phyloP scores from a whole-genome alignment of 2,329 filamentous ascomycete genomes.

The Mariannaea elegans region DNA sequence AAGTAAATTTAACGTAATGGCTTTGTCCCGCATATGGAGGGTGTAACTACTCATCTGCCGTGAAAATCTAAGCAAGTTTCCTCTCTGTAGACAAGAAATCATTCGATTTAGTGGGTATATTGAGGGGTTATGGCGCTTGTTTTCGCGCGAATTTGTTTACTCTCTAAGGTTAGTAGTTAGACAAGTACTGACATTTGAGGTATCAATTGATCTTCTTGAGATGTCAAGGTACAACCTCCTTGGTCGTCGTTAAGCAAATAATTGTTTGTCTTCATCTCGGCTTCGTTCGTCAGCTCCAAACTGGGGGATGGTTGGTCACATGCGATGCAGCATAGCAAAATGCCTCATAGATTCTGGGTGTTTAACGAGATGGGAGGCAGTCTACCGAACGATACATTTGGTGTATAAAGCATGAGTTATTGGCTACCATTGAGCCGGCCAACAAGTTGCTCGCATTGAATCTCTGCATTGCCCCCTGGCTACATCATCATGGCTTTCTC shows the following conservation, averaged over 20 bases:
- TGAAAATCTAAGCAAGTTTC: too few species aligned
- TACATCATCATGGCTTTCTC: not conserved
- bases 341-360: not conserved
- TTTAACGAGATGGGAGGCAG: not conserved
- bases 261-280: not conserved
- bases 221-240: not conserved
- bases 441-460: not conserved
- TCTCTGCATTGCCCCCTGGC: not conserved
- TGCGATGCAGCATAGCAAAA: not conserved
- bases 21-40: not conserved
- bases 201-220: not conserved
- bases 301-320: not conserved
- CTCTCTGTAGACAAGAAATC: too few species aligned
- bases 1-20: constrained; percentile 6
- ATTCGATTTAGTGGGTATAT: too few species aligned
- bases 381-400: not conserved
- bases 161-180: not conserved
- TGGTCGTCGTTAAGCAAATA: not conserved
- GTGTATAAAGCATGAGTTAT: not conserved
- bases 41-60: too few species aligned
- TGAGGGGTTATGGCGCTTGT: too few species aligned
- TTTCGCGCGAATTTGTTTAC: not conserved
- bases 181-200: not conserved
- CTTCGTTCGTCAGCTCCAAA: too few species aligned
- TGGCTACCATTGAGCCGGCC: not conserved